Percentiles rank a stretch among this genome's conserved stretches.
Conservation (phyloP, 176 grass and related monocot species). For the Aegilops umbellulata region DNA sequence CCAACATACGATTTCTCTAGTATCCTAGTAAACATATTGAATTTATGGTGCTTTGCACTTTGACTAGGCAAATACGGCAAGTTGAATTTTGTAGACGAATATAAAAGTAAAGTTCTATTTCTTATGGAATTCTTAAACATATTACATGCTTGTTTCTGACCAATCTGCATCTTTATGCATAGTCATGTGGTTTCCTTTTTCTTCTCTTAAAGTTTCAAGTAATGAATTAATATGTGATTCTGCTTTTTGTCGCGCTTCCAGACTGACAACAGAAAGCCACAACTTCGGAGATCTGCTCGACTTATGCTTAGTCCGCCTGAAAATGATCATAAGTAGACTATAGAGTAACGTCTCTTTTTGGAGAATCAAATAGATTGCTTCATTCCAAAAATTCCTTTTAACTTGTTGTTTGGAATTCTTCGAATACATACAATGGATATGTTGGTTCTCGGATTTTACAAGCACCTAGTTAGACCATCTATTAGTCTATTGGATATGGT, state of each 20-base stretch:
- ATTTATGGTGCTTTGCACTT: neutral
- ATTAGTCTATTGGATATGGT: neutral
- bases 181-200: neutral
- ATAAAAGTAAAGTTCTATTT: neutral
- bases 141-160: neutral
- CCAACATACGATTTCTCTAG: neutral
- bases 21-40: neutral
- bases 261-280: neutral
- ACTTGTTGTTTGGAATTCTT: neutral
- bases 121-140: neutral
- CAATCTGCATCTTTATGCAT: neutral
- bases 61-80: neutral
- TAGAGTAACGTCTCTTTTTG: neutral
- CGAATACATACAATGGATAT: neutral
- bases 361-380: neutral
- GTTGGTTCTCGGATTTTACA: neutral
- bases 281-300: neutral
- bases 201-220: neutral
- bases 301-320: neutral
- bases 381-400: neutral
- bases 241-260: slow-evolving; percentile 1
- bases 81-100: neutral
- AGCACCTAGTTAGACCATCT: neutral
- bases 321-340: slow-evolving; percentile 2
- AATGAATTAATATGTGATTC: neutral